Evolutionary conservation across 805 yeast genomes (phyloP), one percentile per base, ranked within the genome.

Genomic region (Hanseniaspora hatyaiensis): DNA sequence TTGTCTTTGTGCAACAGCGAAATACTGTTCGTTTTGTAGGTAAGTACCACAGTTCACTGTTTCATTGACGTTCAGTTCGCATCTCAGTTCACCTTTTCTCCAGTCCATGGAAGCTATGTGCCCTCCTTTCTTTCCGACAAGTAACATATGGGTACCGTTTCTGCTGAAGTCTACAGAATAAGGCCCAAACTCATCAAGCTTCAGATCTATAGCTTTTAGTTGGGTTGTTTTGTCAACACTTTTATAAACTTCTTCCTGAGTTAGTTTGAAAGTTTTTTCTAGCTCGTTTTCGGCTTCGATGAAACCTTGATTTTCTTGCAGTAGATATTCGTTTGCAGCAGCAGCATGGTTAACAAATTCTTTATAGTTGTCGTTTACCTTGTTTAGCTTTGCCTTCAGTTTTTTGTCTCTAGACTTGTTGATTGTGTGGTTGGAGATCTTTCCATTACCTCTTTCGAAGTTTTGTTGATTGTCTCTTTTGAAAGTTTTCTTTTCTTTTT

Each of bases 71-170:
- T 84, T 77, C 47, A 92, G 63, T 62, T 92, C 99, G 37, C 94
- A 78, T 52, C 78, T 80, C 29, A 89, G 65, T 33, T 68, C 70
- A 12, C 97, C 97, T 33, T 78, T 75, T 60, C 94, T 77, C 96
- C 98, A 92, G 66, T 92, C 96, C 70, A 92, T 80, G 2, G 92
- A 77, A 0, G 98, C 97, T 44, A 92, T 77, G 68, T 92, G 98
- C 2, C 49, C 49, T 3, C 99, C 99, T 61, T 85, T 86, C 40
- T 72, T 71, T 16, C 99, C 99, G 9, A 88, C 92, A 19, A 92
- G 67, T 30, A 92, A 69, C 41, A 92, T 62, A 53, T 80, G 81
- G 52, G 95, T 77, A 47, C 99, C 98, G 56, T 86, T 86, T 62
- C 89, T 72, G 2, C 92, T 75, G 61, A 81, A 92, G 61, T 89